phyloP scores from a whole-genome alignment of 116 monocot species.

The Trichopus zeylanicus region DNA sequence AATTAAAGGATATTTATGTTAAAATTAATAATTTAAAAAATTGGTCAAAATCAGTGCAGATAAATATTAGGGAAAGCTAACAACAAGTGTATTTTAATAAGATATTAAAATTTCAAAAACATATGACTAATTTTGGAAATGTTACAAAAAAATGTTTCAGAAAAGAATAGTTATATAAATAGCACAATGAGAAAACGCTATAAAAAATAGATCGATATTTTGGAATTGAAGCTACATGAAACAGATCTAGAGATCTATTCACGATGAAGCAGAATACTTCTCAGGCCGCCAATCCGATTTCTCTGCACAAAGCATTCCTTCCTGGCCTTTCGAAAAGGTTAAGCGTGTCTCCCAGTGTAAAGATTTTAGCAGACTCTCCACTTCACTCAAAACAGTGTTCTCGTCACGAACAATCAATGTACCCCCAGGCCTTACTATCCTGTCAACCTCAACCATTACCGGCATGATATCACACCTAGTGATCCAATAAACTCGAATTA shows the following conservation, averaged over 20 bases:
- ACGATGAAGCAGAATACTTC: conserved; percentile 25
- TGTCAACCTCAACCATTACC: conserved; percentile 72
- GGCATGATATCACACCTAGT: conserved; percentile 72
- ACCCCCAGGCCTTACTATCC: conserved; percentile 81
- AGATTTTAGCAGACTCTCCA: conserved; percentile 65
- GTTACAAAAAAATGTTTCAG: too few species aligned
- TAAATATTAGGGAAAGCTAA: too few species aligned
- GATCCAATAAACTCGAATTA: neutral
- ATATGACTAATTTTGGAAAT: too few species aligned
- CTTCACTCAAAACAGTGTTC: conserved; percentile 31
- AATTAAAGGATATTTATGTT: too few species aligned
- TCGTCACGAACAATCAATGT: conserved; percentile 80
- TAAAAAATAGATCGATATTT: neutral
- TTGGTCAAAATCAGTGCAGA: too few species aligned
- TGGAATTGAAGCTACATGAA: too few species aligned
- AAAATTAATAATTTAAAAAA: too few species aligned
- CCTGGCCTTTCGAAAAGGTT: conserved; percentile 44
- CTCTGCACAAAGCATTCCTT: conserved; percentile 66
- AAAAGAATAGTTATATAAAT: neutral
- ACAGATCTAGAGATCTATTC: too few species aligned
- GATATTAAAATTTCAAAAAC: too few species aligned
- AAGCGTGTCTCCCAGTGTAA: conserved; percentile 69
- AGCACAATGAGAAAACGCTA: neutral
- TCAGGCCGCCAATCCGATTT: conserved; percentile 82
- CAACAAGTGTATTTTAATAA: too few species aligned